Conservation (phyloP, 2,329 filamentous ascomycete genomes). For the Trichophyton benhamiae region DNA sequence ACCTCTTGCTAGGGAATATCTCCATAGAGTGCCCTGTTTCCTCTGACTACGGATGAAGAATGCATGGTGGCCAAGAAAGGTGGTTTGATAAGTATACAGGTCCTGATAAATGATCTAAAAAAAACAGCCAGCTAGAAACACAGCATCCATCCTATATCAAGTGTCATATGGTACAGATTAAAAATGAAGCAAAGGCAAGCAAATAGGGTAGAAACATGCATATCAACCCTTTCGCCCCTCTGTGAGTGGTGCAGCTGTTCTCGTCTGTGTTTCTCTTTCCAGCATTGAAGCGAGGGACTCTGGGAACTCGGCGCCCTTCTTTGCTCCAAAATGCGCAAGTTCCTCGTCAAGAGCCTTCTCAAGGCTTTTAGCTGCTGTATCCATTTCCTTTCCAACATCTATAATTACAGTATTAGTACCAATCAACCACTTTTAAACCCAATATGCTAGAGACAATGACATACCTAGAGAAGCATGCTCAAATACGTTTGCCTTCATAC, state of each 20-base stretch:
- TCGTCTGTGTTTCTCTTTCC: conserved; percentile 26
- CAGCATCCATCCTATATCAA: conserved; percentile 2
- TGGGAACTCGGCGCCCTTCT: conserved; percentile 20
- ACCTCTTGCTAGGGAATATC: no score
- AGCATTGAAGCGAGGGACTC: conserved; percentile 25
- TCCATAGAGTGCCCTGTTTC: no score
- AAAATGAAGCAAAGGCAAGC: neutral
- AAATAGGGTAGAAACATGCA: neutral
- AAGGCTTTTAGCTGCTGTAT: conserved; percentile 25
- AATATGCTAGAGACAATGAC: conserved; percentile 13
- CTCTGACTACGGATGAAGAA: no score
- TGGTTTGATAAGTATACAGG: conserved; percentile 1
- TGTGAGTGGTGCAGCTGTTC: conserved; percentile 26
- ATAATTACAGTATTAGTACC: conserved; percentile 9
- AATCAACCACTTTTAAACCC: conserved; percentile 1
- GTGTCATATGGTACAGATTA: conserved; percentile 4
- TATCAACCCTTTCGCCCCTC: conserved; percentile 21
- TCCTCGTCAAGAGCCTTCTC: conserved; percentile 31
- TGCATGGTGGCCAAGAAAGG: neutral
- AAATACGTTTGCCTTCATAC: conserved; percentile 98
- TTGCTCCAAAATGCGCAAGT: conserved; percentile 32
- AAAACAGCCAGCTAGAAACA: neutral
- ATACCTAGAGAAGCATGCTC: conserved; percentile 65
- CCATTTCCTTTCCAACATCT: conserved; percentile 34
- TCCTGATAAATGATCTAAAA: conserved; percentile 1